Conservation (phyloP, 441 rosid genomes). For the Daphne laureola region DNA sequence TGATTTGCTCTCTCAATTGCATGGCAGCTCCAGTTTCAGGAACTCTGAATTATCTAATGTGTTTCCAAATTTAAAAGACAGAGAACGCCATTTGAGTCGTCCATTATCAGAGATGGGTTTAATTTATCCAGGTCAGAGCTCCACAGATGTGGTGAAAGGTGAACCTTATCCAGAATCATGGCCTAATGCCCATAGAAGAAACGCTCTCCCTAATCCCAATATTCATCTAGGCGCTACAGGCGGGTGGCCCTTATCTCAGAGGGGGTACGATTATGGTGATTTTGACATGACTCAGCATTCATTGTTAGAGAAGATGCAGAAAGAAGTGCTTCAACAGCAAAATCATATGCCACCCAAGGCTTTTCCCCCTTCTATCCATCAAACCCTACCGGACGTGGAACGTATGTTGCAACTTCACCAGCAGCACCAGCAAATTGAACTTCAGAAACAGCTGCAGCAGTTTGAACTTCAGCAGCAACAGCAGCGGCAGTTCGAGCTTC, state of each 20-base stretch:
- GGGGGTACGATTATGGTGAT: constrained; percentile 45
- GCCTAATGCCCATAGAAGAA: constrained; percentile 45
- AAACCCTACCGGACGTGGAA: constrained; percentile 35
- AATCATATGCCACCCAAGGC: constrained; percentile 3
- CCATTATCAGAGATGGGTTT: constrained; percentile 22
- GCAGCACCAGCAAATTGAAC: constrained; percentile 40
- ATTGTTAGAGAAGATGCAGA: constrained; percentile 21
- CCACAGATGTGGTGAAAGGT: constrained; percentile 31
- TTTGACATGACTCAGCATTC: constrained; percentile 50
- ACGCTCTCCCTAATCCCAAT: constrained; percentile 31
- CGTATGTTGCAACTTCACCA: constrained; percentile 43
- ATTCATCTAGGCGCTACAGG: constrained; percentile 38
- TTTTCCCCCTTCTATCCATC: constrained; percentile 26
- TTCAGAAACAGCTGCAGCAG: constrained; percentile 44
- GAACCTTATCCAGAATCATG: constrained; percentile 38
- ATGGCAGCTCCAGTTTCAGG: constrained; percentile 40
- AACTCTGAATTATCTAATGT: constrained; percentile 33
- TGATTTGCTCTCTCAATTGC: constrained; percentile 80
- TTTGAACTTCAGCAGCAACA: constrained; percentile 67
- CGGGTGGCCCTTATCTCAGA: constrained; percentile 37
- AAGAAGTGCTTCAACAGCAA: constrained; percentile 38
- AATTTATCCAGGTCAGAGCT: constrained; percentile 17
- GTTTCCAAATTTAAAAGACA: constrained; percentile 21
- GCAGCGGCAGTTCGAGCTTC: constrained; percentile 14
- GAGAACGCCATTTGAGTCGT: constrained; percentile 15